Base-by-base conservation (phyloP, 495 filamentous ascomycete genomes). In the Hyphodiscus hymeniophilus region DNA sequence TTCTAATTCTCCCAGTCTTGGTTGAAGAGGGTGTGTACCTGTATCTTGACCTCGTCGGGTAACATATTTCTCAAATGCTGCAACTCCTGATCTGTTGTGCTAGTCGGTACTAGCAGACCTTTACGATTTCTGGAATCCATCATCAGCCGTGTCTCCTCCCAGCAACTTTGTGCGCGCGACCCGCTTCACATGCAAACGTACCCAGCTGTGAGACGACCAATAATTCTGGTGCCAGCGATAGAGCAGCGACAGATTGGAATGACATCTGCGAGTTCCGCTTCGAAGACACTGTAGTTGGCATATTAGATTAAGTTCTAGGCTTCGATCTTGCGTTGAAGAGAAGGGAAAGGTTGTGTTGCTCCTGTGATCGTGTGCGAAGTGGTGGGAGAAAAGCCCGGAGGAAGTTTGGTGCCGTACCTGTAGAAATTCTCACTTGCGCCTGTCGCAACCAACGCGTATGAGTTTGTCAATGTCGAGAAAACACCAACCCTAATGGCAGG, bases 351-450 rank as follows among this genome's bases (percentile, higher is more conserved):
- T 15, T n/a, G 20, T 7, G 18, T 1, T 12, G 21, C 15, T 16
- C 16, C 20, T 7, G 7, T 32, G n/a, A 7, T 38, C 34, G n/a
- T 6, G 12, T 6, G n/a, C 34, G 34, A 11, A 38, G 34, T 38
- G 8, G n/a, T 4, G 10, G n/a, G 6, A 11, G 34, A 6, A 38
- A 8, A n/a, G n/a, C n/a, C 26, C 10, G 26, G 26, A 28, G 10
- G 26, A 28, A n/a, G n/a, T 28, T 20, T 11, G 6, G 24, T 15
- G 42, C 21, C 41, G 40, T 58, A 84, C 80, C 81, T 82, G 78
- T 97, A 98, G 68, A 98, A 98, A 73, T 96, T 97, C 78, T 96
- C 91, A 54, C 87, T 94, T 39, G 85, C 89, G 59, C 92, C 94
- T 45, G 94, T 76, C 43, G 92, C 91, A 53, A 95, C 88, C 54